Conservation (phyloP, 2,329 filamentous ascomycete genomes). For the Ophiocordyceps robertsii region DNA sequence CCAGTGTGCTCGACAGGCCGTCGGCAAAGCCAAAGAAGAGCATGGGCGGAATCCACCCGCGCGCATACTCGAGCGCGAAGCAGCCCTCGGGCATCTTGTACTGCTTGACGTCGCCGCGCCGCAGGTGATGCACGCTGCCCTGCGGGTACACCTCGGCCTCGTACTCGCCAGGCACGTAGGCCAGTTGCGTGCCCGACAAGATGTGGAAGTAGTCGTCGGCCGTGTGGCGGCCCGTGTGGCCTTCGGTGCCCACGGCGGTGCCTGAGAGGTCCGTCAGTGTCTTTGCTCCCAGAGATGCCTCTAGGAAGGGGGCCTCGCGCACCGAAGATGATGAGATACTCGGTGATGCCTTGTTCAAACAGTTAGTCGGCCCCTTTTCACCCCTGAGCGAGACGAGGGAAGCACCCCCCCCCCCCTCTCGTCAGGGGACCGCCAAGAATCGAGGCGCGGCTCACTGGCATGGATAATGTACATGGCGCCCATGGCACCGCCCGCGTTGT, state of each 20-base stretch:
- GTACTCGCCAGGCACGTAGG: slow-evolving; percentile 57
- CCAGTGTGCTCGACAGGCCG: slow-evolving; percentile 64
- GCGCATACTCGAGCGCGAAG: slow-evolving; percentile 73
- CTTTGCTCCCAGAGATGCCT: background rate
- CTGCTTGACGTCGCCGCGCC: slow-evolving; percentile 62
- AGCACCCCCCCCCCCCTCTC: background rate
- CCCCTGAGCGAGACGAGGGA: slow-evolving; percentile 1
- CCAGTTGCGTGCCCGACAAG: slow-evolving; percentile 61
- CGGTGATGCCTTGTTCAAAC: slow-evolving; percentile 46
- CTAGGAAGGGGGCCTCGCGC: slow-evolving; percentile 2
- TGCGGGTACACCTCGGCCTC: slow-evolving; percentile 55
- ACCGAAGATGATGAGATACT: slow-evolving; percentile 82
- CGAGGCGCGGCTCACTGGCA: slow-evolving; percentile 44
- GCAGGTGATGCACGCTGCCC: slow-evolving; percentile 60
- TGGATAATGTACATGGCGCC: slow-evolving; percentile 85
- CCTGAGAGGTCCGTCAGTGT: slow-evolving; percentile 18
- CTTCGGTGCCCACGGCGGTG: slow-evolving; percentile 72
- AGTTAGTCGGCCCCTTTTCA: background rate
- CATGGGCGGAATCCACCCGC: slow-evolving; percentile 90
- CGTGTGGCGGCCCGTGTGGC: slow-evolving; percentile 77
- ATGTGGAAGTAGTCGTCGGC: slow-evolving; percentile 95
- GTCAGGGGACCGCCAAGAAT: background rate
- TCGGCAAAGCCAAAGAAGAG: slow-evolving; percentile 82
- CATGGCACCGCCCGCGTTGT: slow-evolving; percentile 87
- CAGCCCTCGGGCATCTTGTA: slow-evolving; percentile 66